Evolutionary conservation across 2,329 filamentous ascomycete species (phyloP), one percentile per base, ranked within the genome.

Genomic region (Huntiella decipiens): DNA sequence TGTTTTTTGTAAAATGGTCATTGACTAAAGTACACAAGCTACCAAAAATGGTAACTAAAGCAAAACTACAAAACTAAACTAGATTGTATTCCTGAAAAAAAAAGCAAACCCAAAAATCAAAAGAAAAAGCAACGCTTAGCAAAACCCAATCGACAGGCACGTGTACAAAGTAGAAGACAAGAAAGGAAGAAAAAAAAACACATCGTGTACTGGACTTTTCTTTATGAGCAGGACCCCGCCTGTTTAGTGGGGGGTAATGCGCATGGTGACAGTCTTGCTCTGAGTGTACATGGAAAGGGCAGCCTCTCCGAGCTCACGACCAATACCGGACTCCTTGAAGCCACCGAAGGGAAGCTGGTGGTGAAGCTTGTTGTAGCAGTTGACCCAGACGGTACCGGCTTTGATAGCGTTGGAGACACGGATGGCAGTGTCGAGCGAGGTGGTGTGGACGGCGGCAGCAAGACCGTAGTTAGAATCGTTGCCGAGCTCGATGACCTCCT

Each of bases 321-420:
- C 50, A 36, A 50, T 49, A 28, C 50, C 50, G 13, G 50, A 51
- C 47, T 47, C 45, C 50, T 55, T 55, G 46, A 50, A 50, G 6
- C 53, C 53, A 4, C 53, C 53, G 32, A 55, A 55, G 4, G 53
- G 53, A 49, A 51, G 46, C 39, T 50, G 43, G 31, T 52, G 45
- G 5, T 47, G 50, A 35, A 51, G 47, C 15, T 48, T 43, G 39
- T 3, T 70, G 68, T 68, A 61, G 60, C 48, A 71, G 63, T 56
- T 79, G 48, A 79, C 68, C 53, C 71, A 73, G 0, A 77, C 72
- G 57, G 71, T 74, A 0, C 74, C 75, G 2, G 71, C 67, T 55
- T 77, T 70, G 19, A 78, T 62, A 3, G 63, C 66, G 49, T 69
- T 69, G 7, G 67, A 61, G 2, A 68, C 57, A 5, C 63, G 56